Conservation (phyloP, 257 asterid genomes). For the Solanum bulbocastanum region DNA sequence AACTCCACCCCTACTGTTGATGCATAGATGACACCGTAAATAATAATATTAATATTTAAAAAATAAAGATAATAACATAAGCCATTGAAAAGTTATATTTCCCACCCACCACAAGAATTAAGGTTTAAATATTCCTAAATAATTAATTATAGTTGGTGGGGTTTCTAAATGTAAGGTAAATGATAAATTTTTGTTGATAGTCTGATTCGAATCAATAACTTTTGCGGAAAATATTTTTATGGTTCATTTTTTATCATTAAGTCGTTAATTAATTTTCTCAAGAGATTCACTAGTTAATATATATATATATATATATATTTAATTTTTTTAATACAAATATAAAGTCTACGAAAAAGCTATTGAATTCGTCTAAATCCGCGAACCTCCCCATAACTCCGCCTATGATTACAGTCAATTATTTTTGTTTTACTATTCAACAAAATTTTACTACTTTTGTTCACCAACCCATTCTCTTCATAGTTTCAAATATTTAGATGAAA, state of each 20-base stretch:
- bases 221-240: no score
- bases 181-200: no score
- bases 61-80: not conserved
- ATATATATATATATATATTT: no score
- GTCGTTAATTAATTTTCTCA: no score
- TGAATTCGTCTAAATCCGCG: not conserved
- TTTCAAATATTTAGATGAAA: not conserved
- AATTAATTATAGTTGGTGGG: not conserved
- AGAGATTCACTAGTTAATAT: no score
- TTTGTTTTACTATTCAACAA: no score
- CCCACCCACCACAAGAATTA: not conserved
- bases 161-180: no score
- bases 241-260: no score
- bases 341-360: no score
- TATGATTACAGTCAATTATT: not conserved
- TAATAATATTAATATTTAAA: not conserved
- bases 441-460: not conserved
- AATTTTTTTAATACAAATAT: no score
- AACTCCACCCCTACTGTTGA: no score
- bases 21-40: not conserved
- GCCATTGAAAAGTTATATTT: not conserved
- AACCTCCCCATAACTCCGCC: not conserved
- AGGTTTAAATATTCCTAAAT: not conserved
- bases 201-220: no score
- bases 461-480: not conserved